These are phyloP conservation scores for Arthrobotrys sphaeroides DNA, from an alignment of 2,329 filamentous ascomycete species.

Conservation along the genomic window DNA sequence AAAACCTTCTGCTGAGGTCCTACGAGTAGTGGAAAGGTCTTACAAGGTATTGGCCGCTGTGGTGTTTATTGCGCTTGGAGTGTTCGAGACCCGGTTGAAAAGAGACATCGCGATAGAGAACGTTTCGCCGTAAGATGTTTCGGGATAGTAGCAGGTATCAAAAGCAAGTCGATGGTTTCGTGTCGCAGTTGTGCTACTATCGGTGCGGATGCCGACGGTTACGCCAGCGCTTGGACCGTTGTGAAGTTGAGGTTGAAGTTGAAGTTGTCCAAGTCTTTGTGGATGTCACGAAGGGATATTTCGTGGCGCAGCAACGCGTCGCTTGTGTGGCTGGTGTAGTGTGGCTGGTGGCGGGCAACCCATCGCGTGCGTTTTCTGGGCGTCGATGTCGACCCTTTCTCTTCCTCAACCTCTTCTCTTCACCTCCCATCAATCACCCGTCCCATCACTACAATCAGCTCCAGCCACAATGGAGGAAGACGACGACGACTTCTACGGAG, in stretches of 20 bases:
- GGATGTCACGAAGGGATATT: background rate
- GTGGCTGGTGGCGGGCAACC: background rate
- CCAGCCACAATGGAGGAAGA: slow-evolving; percentile 57
- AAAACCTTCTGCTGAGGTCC: background rate
- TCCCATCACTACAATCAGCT: background rate
- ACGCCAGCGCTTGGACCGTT: background rate
- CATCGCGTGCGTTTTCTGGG: too few species aligned
- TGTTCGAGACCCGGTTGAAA: slow-evolving; percentile 52
- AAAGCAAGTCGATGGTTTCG: background rate
- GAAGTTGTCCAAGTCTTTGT: background rate
- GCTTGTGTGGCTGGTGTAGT: background rate
- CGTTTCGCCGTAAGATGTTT: background rate
- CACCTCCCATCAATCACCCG: background rate
- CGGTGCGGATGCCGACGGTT: background rate
- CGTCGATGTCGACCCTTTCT: background rate
- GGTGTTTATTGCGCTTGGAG: slow-evolving; percentile 54
- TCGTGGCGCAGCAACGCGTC: slow-evolving; percentile 3
- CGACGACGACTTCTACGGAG: slow-evolving; percentile 58
- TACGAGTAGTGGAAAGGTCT: background rate
- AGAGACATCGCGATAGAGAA: slow-evolving; percentile 27
- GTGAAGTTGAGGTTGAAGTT: background rate
- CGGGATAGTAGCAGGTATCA: background rate
- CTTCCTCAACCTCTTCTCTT: background rate
- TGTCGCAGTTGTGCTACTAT: too few species aligned
- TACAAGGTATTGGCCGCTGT: slow-evolving; percentile 55